Conservation (phyloP, 202 grass and related monocot genomes). For the Panicum virgatum region DNA sequence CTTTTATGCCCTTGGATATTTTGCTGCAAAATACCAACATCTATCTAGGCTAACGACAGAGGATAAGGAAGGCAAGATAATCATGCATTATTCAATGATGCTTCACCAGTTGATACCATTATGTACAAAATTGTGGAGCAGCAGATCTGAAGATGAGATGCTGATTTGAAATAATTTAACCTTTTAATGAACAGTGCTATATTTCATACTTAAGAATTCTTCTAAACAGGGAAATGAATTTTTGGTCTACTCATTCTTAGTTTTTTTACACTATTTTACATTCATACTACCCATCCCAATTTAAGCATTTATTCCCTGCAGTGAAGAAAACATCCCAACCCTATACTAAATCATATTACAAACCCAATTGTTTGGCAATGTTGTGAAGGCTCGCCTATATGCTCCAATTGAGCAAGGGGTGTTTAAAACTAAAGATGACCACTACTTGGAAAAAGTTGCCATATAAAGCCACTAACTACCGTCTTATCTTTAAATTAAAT, state of each 20-base stretch:
- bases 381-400: background rate
- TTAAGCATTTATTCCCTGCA: background rate
- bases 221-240: background rate
- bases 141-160: background rate
- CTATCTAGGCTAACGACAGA: background rate
- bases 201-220: background rate
- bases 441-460: background rate
- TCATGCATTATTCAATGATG: background rate
- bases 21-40: background rate
- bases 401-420: background rate
- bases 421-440: background rate
- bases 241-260: background rate
- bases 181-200: background rate
- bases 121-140: background rate
- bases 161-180: conserved; percentile 4
- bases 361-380: background rate
- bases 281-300: background rate
- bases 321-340: background rate
- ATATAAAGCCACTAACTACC: background rate
- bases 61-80: background rate
- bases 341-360: background rate
- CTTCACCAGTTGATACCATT: background rate
- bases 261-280: background rate
- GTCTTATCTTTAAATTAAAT: background rate
- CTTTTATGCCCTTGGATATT: background rate